Evolutionary conservation across 75 land plant genomes (phyloP).

Genomic region (Sequoia sempervirens): DNA sequence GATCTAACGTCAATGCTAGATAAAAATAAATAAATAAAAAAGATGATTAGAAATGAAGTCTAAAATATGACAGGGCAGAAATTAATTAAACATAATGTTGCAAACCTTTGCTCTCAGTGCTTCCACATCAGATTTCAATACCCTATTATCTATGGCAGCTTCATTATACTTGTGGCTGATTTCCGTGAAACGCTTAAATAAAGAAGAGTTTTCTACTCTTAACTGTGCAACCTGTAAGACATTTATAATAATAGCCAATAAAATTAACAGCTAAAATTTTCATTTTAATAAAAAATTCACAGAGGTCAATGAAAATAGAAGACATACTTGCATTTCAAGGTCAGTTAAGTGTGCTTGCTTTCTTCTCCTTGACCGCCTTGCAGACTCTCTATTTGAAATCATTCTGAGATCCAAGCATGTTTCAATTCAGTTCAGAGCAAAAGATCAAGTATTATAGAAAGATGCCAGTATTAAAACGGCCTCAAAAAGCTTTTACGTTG

Average conservation of each 20-base stretch:
- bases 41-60: constrained; percentile 1
- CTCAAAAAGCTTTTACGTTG: neutral
- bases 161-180: constrained; percentile 76
- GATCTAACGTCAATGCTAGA: neutral
- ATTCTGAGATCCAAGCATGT: constrained; percentile 44
- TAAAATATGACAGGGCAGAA: neutral
- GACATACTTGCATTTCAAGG: constrained; percentile 80
- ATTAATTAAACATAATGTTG: constrained; percentile 1
- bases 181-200: constrained; percentile 68
- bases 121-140: constrained; percentile 85
- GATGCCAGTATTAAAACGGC: neutral
- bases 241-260: constrained; percentile 3
- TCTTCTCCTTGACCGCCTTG: constrained; percentile 91
- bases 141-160: constrained; percentile 83
- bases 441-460: neutral
- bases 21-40: neutral
- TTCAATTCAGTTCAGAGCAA: neutral
- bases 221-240: constrained; percentile 77
- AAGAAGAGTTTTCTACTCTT: constrained; percentile 75
- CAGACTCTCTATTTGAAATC: constrained; percentile 94
- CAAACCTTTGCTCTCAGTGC: constrained; percentile 79
- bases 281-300: neutral
- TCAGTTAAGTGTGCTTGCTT: constrained; percentile 92
- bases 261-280: neutral
- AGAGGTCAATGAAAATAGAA: constrained; percentile 5